A percentile compares a stretch with the other conserved stretches of the same genome.
Evolutionary conservation across 768 basidiomycete genomes (phyloP).

Genomic region (Boletus rubroflammeus): DNA sequence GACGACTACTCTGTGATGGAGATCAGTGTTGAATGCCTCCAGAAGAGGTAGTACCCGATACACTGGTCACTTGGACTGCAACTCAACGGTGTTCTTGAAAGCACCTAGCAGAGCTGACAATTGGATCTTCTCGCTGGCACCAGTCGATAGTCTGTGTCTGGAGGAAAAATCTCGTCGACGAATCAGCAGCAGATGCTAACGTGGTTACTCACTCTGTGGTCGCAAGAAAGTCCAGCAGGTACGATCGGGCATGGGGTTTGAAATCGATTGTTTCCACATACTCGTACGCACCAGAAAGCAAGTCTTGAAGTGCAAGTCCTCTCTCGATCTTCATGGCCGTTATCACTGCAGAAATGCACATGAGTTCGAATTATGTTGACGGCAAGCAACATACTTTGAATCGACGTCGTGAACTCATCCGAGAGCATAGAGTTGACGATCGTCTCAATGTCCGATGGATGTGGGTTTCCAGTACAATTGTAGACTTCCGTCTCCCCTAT

Average conservation of each 20-base stretch:
- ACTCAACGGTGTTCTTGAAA: slow-evolving; percentile 89
- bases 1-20: background rate
- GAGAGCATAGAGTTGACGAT: slow-evolving; percentile 95
- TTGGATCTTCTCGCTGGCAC: slow-evolving; percentile 93
- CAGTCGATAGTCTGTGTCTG: slow-evolving; percentile 89
- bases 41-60: background rate
- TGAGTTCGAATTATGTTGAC: background rate
- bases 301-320: slow-evolving; percentile 91
- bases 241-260: slow-evolving; percentile 81
- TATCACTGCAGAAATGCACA: slow-evolving; percentile 60
- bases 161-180: background rate
- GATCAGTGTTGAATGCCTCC: background rate
- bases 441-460: slow-evolving; percentile 89
- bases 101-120: slow-evolving; percentile 86
- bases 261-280: slow-evolving; percentile 84
- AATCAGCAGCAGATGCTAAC: background rate
- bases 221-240: slow-evolving; percentile 90
- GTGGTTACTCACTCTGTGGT: slow-evolving; percentile 76
- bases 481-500: slow-evolving; percentile 91
- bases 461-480: slow-evolving; percentile 94
- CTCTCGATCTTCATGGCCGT: slow-evolving; percentile 83
- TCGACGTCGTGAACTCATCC: slow-evolving; percentile 92
- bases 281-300: slow-evolving; percentile 89
- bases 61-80: slow-evolving; percentile 45
- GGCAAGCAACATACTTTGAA: slow-evolving; percentile 54